Evolutionary conservation across 1,139 yeast genomes (phyloP).

Genomic region (Saccharomyces hybrid): DNA sequence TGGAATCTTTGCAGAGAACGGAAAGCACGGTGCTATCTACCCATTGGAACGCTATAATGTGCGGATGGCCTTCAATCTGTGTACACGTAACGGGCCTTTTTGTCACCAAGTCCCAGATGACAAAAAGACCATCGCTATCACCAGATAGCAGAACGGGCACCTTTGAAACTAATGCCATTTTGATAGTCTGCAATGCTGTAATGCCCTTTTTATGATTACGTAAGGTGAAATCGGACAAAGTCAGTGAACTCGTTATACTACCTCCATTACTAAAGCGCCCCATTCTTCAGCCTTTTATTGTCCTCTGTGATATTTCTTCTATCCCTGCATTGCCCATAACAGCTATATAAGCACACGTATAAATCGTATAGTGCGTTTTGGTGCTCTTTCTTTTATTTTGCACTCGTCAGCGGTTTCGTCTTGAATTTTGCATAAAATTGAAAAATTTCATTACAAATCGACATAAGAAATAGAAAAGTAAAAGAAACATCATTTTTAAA

Average conservation of each 20-base stretch:
- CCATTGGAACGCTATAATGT: constrained; percentile 16
- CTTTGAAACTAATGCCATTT: not conserved
- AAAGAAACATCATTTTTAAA: not conserved
- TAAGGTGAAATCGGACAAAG: constrained; percentile 13
- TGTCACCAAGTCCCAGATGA: constrained; percentile 26
- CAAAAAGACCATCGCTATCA: constrained; percentile 23
- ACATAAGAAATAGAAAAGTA: not conserved
- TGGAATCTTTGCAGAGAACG: constrained; percentile 24
- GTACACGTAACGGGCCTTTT: constrained; percentile 20
- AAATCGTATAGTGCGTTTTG: not conserved
- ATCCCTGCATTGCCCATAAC: not conserved
- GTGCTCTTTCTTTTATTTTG: not conserved
- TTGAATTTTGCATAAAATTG: not conserved
- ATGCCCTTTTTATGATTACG: constrained; percentile 16
- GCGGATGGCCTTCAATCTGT: constrained; percentile 9
- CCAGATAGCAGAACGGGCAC: constrained; percentile 23
- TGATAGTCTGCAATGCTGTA: constrained; percentile 9
- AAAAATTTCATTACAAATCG: not conserved
- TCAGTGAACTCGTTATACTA: not conserved
- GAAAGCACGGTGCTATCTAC: constrained; percentile 12
- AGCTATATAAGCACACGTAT: not conserved
- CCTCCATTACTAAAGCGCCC: not conserved
- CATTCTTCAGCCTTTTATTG: not conserved
- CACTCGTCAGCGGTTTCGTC: not conserved
- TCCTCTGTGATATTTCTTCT: not conserved